Percentiles rank a stretch among this genome's conserved stretches.
These are phyloP conservation scores for Crithidia bombi DNA, from an alignment of 208 protist genomes.

Conservation along the genomic window DNA sequence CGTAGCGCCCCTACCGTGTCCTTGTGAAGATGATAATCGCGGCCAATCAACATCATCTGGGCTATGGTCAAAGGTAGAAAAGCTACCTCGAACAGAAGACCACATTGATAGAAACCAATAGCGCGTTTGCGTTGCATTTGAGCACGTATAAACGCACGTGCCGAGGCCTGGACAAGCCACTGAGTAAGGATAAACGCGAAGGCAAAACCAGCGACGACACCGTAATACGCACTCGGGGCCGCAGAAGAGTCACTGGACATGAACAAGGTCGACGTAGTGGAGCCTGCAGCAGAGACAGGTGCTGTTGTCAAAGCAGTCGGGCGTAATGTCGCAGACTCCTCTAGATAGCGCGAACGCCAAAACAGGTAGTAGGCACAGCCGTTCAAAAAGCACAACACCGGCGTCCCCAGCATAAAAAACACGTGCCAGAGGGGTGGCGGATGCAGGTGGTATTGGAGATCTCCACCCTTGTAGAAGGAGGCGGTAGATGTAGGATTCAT, in stretches of 20 bases:
- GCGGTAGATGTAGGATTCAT: background rate
- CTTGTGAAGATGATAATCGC: background rate
- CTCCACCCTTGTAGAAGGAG: background rate
- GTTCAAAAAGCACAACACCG: conserved; percentile 33
- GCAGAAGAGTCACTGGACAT: background rate
- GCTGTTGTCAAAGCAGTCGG: background rate
- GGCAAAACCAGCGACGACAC: conserved; percentile 16
- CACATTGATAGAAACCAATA: background rate
- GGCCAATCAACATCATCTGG: conserved; percentile 10
- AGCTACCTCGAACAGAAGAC: background rate
- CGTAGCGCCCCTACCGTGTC: background rate
- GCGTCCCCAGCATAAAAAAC: background rate
- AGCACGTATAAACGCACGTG: background rate
- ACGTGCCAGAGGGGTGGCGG: background rate
- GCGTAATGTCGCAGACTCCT: background rate
- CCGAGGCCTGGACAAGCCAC: conserved; percentile 12
- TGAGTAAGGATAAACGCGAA: conserved; percentile 15
- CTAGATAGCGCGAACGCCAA: conserved; percentile 18
- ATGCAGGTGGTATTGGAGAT: background rate
- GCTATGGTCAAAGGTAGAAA: conserved; percentile 8
- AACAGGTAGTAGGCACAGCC: conserved; percentile 42
- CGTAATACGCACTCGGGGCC: conserved; percentile 21
- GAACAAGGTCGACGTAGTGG: background rate
- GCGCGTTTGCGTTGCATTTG: background rate
- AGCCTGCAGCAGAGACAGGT: background rate